These are phyloP conservation scores for Pterocarpus santalinus DNA, from an alignment of 306 rosid species.

Conservation along the genomic window DNA sequence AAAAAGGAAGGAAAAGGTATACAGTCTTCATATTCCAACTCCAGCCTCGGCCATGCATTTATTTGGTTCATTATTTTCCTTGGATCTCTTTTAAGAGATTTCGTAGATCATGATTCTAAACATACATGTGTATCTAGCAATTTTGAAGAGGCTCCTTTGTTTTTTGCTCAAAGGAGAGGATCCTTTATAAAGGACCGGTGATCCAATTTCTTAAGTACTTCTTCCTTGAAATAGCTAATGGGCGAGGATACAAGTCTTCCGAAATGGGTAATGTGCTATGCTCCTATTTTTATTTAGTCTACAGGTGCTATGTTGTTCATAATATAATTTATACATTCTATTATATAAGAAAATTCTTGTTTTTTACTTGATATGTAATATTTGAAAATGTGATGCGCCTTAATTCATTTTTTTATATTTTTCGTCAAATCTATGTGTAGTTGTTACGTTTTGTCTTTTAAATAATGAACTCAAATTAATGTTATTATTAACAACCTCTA, in stretches of 20 bases:
- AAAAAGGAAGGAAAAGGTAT: neutral
- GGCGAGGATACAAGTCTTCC: neutral
- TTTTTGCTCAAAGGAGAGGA: too few relatives aligned
- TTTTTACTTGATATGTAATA: conserved; percentile 15
- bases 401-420: too few relatives aligned
- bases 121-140: neutral
- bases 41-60: conserved; percentile 25
- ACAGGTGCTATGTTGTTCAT: conserved; percentile 23
- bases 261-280: conserved; percentile 1
- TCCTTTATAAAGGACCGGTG: conserved; percentile 11
- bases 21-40: conserved; percentile 19
- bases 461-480: too few relatives aligned
- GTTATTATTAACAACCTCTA: too few relatives aligned
- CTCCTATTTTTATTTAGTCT: too few relatives aligned
- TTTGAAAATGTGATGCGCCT: neutral
- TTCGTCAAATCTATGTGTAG: too few relatives aligned
- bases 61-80: conserved; percentile 9
- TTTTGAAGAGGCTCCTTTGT: conserved; percentile 16
- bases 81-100: neutral
- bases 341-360: conserved; percentile 13
- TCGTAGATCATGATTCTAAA: conserved; percentile 33
- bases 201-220: conserved; percentile 24
- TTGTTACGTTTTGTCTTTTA: too few relatives aligned
- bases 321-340: neutral
- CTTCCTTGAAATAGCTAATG: conserved; percentile 4